phyloP scores from a whole-genome alignment of 805 yeast genomes.

The Saccharomycopsis babjevae region DNA sequence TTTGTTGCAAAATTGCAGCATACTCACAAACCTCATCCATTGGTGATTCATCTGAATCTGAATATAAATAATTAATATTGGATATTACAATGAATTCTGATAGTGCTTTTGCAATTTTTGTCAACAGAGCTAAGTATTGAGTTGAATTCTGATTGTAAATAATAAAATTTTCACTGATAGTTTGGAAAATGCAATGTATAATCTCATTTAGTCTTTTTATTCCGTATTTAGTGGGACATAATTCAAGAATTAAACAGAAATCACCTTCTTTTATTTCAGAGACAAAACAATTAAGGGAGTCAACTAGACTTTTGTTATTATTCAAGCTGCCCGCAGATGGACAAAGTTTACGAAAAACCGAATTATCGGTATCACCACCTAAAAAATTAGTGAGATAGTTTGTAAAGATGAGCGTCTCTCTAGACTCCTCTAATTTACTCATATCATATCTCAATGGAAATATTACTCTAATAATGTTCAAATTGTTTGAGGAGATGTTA shows the following conservation, averaged over 20 bases:
- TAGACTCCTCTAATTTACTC: not conserved
- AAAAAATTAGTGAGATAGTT: slow-evolving; percentile 45
- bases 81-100: slow-evolving; percentile 41
- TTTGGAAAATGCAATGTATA: slow-evolving; percentile 19
- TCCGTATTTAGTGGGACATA: slow-evolving; percentile 41
- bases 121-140: not conserved
- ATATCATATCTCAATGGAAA: slow-evolving; percentile 30
- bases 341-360: not conserved
- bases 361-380: slow-evolving; percentile 38
- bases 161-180: slow-evolving; percentile 10
- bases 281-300: not conserved
- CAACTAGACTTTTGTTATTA: not conserved
- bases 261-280: slow-evolving; percentile 30
- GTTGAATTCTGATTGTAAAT: not conserved
- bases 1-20: slow-evolving; percentile 31
- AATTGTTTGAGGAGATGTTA: slow-evolving; percentile 23
- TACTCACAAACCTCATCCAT: slow-evolving; percentile 39
- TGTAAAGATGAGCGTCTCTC: slow-evolving; percentile 25
- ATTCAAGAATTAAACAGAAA: slow-evolving; percentile 39
- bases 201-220: slow-evolving; percentile 21
- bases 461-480: slow-evolving; percentile 30
- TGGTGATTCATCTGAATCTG: slow-evolving; percentile 29
- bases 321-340: not conserved
- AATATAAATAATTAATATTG: slow-evolving; percentile 35
- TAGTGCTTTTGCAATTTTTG: slow-evolving; percentile 31